A percentile compares a stretch with the other conserved stretches of the same genome.
These are phyloP conservation scores for Neocallimastix lanati DNA, from an alignment of 192 early-diverging fungal species.

Conservation along the genomic window DNA sequence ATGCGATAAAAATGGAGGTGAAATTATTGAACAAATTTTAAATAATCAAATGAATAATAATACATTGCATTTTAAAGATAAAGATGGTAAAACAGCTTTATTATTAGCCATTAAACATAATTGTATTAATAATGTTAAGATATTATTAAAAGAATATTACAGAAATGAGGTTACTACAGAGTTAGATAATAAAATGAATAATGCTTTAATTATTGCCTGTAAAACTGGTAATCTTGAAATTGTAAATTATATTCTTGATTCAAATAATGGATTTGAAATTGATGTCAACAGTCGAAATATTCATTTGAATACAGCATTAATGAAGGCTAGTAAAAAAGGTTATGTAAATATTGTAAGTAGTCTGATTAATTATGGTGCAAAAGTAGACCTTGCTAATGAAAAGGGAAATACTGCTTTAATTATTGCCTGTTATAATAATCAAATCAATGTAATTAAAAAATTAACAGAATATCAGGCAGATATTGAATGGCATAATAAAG, in stretches of 20 bases:
- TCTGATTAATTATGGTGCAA: neutral
- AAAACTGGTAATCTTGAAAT: neutral
- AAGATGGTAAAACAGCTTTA: neutral
- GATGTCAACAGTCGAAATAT: neutral
- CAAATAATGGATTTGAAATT: neutral
- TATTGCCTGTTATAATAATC: neutral
- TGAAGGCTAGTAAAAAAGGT: neutral
- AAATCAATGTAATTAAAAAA: neutral
- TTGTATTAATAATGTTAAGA: neutral
- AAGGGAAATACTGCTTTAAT: neutral
- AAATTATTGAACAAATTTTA: neutral
- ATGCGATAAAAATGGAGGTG: neutral
- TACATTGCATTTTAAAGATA: neutral
- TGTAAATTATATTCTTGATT: neutral
- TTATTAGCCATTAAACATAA: neutral
- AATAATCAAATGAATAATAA: neutral
- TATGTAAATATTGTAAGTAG: too few species aligned
- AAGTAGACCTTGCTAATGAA: neutral
- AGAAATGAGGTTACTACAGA: neutral
- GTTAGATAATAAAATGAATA: neutral
- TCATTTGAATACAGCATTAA: neutral
- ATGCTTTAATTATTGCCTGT: neutral
- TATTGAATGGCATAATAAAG: neutral
- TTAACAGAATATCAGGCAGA: neutral
- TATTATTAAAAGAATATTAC: neutral